phyloP scores from a whole-genome alignment of 495 filamentous ascomycete species.

The Neurospora terricola region DNA sequence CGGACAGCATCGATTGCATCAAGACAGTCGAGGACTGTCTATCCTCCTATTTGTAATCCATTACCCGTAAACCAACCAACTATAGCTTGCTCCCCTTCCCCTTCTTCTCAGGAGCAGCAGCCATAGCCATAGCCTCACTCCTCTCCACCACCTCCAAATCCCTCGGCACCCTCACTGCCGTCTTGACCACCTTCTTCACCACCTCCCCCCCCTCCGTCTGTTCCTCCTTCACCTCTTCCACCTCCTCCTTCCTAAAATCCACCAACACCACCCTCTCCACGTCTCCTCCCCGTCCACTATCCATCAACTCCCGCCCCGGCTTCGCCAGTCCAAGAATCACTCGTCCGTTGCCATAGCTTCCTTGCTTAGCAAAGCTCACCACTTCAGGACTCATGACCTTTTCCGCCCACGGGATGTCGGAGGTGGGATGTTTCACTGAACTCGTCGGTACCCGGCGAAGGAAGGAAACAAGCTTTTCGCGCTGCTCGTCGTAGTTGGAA shows the following conservation, averaged over 20 bases:
- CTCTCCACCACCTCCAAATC: conserved; percentile 17
- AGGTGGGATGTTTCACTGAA: conserved; percentile 24
- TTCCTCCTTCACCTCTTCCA: conserved; percentile 42
- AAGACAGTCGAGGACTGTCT: conserved; percentile 5
- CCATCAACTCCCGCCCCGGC: conserved; percentile 61
- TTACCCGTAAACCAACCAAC: neutral
- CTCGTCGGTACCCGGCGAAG: conserved; percentile 31
- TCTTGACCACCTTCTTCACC: conserved; percentile 37
- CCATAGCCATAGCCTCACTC: conserved; percentile 13
- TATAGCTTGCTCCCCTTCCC: conserved; percentile 4
- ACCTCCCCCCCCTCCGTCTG: conserved; percentile 28
- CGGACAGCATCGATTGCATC: conserved; percentile 15
- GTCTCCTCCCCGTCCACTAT: conserved; percentile 54
- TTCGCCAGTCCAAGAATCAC: conserved; percentile 58
- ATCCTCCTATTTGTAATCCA: neutral
- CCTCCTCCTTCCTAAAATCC: conserved; percentile 47
- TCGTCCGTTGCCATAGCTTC: conserved; percentile 27
- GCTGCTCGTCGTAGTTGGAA: conserved; percentile 39
- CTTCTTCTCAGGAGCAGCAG: neutral
- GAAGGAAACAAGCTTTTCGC: conserved; percentile 49
- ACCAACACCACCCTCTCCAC: conserved; percentile 64
- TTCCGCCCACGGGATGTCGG: conserved; percentile 55
- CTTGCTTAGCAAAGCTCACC: conserved; percentile 36
- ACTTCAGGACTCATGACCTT: conserved; percentile 67
- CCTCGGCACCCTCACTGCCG: conserved; percentile 10